Evolutionary conservation across 2,329 filamentous ascomycete species (phyloP).

Genomic region (Monilinia fructigena): DNA sequence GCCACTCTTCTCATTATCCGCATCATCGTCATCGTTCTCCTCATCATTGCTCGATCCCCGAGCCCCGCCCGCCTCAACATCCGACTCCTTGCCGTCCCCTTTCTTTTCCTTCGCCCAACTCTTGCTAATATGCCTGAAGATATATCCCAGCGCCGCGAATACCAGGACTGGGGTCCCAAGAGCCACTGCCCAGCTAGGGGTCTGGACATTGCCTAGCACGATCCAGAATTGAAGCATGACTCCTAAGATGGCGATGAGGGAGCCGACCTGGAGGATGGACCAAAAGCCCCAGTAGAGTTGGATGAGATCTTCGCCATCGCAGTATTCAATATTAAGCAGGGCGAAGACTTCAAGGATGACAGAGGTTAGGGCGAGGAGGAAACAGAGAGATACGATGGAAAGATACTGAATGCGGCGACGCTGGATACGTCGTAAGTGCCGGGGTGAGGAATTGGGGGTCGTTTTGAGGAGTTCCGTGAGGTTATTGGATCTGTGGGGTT

Average conservation of each 20-base stretch:
- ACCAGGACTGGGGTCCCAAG: constrained; percentile 60
- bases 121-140: constrained; percentile 20
- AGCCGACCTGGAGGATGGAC: constrained; percentile 59
- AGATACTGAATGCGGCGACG: constrained; percentile 42
- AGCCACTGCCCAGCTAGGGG: constrained; percentile 60
- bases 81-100: not conserved
- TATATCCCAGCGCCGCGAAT: constrained; percentile 48
- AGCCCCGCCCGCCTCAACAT: not conserved
- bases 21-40: not conserved
- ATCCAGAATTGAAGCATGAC: constrained; percentile 55
- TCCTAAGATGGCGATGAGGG: constrained; percentile 57
- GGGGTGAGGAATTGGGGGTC: constrained; percentile 18
- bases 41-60: not conserved
- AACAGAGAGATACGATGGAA: constrained; percentile 46
- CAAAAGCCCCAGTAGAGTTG: constrained; percentile 60
- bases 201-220: constrained; percentile 48
- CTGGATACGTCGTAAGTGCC: constrained; percentile 14
- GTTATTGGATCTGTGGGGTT: constrained; percentile 27
- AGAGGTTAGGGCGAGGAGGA: constrained; percentile 46
- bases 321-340: constrained; percentile 47
- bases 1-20: not conserved
- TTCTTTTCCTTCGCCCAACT: constrained; percentile 3
- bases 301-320: constrained; percentile 60
- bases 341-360: constrained; percentile 55
- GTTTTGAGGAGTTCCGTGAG: constrained; percentile 26